phyloP scores from a whole-genome alignment of 2,329 filamentous ascomycete species.

The Paraconiothyrium brasiliense region DNA sequence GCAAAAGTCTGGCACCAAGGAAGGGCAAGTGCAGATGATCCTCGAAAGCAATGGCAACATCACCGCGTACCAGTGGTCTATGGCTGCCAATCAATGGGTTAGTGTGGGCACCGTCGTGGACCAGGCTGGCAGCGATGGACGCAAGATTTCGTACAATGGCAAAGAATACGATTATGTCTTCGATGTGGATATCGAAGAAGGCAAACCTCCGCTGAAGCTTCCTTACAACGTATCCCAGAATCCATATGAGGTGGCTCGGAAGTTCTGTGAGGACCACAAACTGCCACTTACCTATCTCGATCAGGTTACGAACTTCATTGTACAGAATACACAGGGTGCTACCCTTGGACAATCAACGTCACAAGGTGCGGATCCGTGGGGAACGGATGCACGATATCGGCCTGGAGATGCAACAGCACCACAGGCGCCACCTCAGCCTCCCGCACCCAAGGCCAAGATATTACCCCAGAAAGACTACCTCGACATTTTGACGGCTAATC shows the following conservation, averaged over 20 bases:
- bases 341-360: slow-evolving; percentile 72
- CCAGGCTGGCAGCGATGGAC: slow-evolving; percentile 80
- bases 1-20: slow-evolving; percentile 87
- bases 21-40: slow-evolving; percentile 95
- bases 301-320: slow-evolving; percentile 91
- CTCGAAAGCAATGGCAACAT: slow-evolving; percentile 81
- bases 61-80: slow-evolving; percentile 89
- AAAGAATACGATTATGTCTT: slow-evolving; percentile 97
- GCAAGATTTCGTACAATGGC: slow-evolving; percentile 72
- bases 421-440: slow-evolving; percentile 43
- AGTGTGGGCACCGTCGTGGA: slow-evolving; percentile 95
- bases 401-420: slow-evolving; percentile 68
- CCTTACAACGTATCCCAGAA: slow-evolving; percentile 94
- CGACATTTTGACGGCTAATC: slow-evolving; percentile 77
- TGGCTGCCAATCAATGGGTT: slow-evolving; percentile 73
- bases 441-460: slow-evolving; percentile 62
- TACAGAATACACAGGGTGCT: slow-evolving; percentile 86
- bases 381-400: slow-evolving; percentile 79
- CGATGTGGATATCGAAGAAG: slow-evolving; percentile 94
- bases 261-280: slow-evolving; percentile 89
- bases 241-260: slow-evolving; percentile 88
- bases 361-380: slow-evolving; percentile 74
- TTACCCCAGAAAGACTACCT: slow-evolving; percentile 84
- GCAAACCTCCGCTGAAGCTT: slow-evolving; percentile 90
- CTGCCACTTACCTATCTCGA: slow-evolving; percentile 88